These are phyloP conservation scores for Auricularia heimuer DNA, from an alignment of 768 basidiomycete genomes.

Conservation along the genomic window DNA sequence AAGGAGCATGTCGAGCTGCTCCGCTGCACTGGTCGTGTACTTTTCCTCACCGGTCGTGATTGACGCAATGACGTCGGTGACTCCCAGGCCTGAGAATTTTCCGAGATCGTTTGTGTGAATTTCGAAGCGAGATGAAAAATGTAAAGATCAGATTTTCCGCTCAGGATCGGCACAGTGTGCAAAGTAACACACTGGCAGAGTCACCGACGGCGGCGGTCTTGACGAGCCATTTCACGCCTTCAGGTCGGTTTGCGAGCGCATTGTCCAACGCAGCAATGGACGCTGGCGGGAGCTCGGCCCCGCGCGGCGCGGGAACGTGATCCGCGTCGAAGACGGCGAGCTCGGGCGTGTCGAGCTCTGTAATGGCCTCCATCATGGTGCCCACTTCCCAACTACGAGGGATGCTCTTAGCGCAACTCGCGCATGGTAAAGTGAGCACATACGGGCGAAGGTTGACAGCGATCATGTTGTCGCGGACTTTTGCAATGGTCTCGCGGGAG, in stretches of 20 bases:
- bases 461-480: background rate
- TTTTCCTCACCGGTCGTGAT: constrained; percentile 8
- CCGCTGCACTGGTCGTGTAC: constrained; percentile 10
- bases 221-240: constrained; percentile 9
- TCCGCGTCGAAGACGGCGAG: constrained; percentile 14
- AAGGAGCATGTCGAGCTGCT: constrained; percentile 15
- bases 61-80: constrained; percentile 10
- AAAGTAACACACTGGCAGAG: constrained; percentile 13
- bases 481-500: background rate
- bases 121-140: too few relatives aligned
- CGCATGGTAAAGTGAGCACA: background rate
- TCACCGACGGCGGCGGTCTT: constrained; percentile 20
- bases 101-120: too few relatives aligned
- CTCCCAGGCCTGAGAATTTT: constrained; percentile 6
- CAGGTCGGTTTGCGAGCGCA: background rate
- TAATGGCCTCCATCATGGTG: constrained; percentile 14
- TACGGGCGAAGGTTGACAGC: background rate
- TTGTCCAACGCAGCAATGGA: background rate
- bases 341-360: constrained; percentile 16
- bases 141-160: background rate
- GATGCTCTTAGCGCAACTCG: background rate
- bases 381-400: constrained; percentile 15
- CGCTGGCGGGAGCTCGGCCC: background rate
- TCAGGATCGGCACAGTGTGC: background rate
- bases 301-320: background rate